Conservation (phyloP, 768 basidiomycete genomes). For the Lentinula edodes region DNA sequence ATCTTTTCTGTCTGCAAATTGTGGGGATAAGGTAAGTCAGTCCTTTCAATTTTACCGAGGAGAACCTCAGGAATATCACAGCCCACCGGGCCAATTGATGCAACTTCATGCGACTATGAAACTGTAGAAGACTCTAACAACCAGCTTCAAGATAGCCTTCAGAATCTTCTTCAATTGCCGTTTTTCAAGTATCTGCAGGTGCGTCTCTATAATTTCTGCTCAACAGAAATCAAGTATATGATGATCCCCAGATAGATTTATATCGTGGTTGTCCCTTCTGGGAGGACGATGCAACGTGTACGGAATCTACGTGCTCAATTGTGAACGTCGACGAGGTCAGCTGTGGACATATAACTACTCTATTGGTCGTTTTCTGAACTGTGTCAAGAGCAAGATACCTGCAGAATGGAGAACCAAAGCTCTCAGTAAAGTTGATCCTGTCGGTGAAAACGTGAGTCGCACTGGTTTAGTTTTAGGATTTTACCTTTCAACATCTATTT, state of each 20-base stretch:
- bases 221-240: constrained; percentile 1
- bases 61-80: constrained; percentile 18
- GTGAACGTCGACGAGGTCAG: constrained; percentile 87
- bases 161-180: constrained; percentile 78
- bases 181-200: constrained; percentile 97
- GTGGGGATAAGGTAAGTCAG: neutral
- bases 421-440: constrained; percentile 70
- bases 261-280: constrained; percentile 99
- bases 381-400: constrained; percentile 73
- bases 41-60: neutral
- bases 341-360: neutral
- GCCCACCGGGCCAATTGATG: constrained; percentile 83
- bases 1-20: neutral
- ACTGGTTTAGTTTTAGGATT: neutral
- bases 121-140: constrained; percentile 86
- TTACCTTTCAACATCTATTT: neutral
- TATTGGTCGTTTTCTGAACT: too few species aligned
- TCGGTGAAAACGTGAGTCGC: constrained; percentile 47
- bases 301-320: constrained; percentile 86
- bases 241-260: constrained; percentile 64
- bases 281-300: constrained; percentile 91
- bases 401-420: constrained; percentile 87
- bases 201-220: constrained; percentile 10
- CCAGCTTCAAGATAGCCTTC: constrained; percentile 66
- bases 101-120: constrained; percentile 88